A percentile compares a stretch with the other conserved stretches of the same genome.
These are phyloP conservation scores for Brassica juncea DNA, from an alignment of 345 rosid species.

Conservation along the genomic window DNA sequence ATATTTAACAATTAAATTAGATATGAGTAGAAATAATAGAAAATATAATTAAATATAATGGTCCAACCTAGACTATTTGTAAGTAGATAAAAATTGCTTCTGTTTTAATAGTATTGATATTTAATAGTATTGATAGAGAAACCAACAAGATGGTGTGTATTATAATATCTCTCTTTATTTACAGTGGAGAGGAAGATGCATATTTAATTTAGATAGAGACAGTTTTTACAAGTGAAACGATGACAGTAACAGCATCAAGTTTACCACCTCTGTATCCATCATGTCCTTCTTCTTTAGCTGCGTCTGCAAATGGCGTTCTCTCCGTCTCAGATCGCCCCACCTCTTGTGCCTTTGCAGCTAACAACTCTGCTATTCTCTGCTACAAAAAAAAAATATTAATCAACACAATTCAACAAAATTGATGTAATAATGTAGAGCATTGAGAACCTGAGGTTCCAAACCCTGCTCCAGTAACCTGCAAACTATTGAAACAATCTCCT, in stretches of 20 bases:
- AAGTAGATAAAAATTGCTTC: too few species aligned
- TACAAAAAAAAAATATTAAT: background rate
- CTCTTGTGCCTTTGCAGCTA: constrained; percentile 59
- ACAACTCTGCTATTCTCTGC: constrained; percentile 65
- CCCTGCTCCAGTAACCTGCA: constrained; percentile 47
- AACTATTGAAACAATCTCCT: constrained; percentile 60
- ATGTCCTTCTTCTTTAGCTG: constrained; percentile 70
- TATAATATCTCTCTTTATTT: constrained; percentile 9
- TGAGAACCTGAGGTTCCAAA: constrained; percentile 59
- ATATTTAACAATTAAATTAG: too few species aligned
- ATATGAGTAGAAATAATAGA: too few species aligned
- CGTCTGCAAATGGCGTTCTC: constrained; percentile 70
- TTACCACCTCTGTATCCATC: constrained; percentile 60
- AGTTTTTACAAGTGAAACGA: constrained; percentile 52
- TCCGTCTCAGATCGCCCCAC: constrained; percentile 45
- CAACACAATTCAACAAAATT: constrained; percentile 11
- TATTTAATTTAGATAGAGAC: background rate
- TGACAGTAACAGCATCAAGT: constrained; percentile 63
- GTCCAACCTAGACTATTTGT: too few species aligned
- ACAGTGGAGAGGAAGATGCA: constrained; percentile 9
- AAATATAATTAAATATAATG: too few species aligned
- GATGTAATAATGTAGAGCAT: background rate
- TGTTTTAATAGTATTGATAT: too few species aligned
- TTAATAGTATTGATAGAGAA: background rate
- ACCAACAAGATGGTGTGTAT: background rate